phyloP scores from a whole-genome alignment of 1,284 basidiomycete genomes.

The Melanopsichium pennsylvanicum region DNA sequence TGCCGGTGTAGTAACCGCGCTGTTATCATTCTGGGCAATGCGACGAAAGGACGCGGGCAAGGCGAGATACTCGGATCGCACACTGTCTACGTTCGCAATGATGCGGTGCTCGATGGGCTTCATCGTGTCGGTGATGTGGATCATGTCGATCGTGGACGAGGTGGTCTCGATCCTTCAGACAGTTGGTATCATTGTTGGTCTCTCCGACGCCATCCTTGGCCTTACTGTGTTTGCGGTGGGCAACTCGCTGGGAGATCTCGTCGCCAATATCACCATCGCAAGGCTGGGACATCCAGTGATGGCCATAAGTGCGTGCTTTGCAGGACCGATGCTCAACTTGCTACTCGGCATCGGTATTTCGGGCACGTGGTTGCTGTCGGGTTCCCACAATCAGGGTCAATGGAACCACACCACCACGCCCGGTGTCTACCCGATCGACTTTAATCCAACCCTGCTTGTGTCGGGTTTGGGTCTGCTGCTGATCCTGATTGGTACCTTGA shows the following conservation, averaged over 20 bases:
- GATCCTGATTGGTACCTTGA: constrained; percentile 78
- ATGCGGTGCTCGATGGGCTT: constrained; percentile 57
- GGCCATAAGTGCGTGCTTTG: constrained; percentile 87
- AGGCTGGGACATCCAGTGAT: constrained; percentile 61
- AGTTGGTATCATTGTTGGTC: constrained; percentile 88
- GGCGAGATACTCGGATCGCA: constrained; percentile 33
- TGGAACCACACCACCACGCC: constrained; percentile 19
- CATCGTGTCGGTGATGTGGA: constrained; percentile 59
- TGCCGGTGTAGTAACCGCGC: constrained; percentile 6
- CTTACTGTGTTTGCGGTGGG: constrained; percentile 95
- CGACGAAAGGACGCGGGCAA: constrained; percentile 21
- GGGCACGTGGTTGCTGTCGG: constrained; percentile 67
- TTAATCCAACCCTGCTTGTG: constrained; percentile 83
- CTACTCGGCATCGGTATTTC: constrained; percentile 86
- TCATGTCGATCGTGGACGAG: constrained; percentile 62
- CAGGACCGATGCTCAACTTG: constrained; percentile 95
- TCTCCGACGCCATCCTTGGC: constrained; percentile 96
- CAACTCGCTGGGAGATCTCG: constrained; percentile 93
- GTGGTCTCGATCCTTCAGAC: constrained; percentile 71
- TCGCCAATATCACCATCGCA: constrained; percentile 86
- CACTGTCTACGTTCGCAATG: constrained; percentile 27
- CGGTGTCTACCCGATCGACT: constrained; percentile 73
- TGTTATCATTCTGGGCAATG: constrained; percentile 26
- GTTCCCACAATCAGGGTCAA: constrained; percentile 7
- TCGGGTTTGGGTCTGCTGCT: constrained; percentile 79